Evolutionary conservation across 768 basidiomycete genomes (phyloP).

Genomic region (Lactarius indigo): DNA sequence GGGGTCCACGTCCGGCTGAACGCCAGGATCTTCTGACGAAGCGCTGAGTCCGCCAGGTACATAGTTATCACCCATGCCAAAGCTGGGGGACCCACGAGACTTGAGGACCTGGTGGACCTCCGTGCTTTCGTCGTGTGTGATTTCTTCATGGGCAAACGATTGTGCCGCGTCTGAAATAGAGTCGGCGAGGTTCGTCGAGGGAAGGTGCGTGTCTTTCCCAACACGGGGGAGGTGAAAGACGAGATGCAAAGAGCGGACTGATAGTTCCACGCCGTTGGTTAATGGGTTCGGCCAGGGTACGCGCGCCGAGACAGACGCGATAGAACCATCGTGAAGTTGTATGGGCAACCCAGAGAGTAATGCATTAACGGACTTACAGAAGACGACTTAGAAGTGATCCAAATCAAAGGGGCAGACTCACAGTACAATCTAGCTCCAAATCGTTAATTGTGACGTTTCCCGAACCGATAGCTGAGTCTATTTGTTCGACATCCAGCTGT

Average conservation of each 20-base stretch:
- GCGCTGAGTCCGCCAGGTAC: constrained; percentile 68
- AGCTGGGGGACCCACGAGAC: constrained; percentile 35
- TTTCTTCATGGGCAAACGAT: constrained; percentile 81
- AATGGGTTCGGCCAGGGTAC: constrained; percentile 87
- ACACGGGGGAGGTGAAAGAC: constrained; percentile 47
- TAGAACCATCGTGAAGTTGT: constrained; percentile 61
- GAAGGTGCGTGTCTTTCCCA: constrained; percentile 24
- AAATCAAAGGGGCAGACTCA: constrained; percentile 36
- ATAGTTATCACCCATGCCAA: constrained; percentile 35
- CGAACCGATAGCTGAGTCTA: constrained; percentile 91
- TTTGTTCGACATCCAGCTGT: constrained; percentile 80
- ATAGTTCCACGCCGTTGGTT: constrained; percentile 66
- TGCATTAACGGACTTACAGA: constrained; percentile 70
- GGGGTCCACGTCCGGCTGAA: constrained; percentile 52
- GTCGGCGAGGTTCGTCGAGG: constrained; percentile 52
- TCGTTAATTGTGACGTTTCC: constrained; percentile 86
- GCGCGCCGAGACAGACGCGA: constrained; percentile 70
- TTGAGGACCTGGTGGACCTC: constrained; percentile 67
- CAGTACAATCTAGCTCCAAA: constrained; percentile 73
- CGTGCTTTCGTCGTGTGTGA: constrained; percentile 67
- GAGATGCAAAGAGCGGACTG: constrained; percentile 64
- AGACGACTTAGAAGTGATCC: constrained; percentile 23
- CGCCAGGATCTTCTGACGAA: constrained; percentile 41
- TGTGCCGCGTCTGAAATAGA: constrained; percentile 85
- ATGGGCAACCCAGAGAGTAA: constrained; percentile 65